Evolutionary conservation across 164 flowering plant species (phyloP).

Genomic region (Stephania yunnanensis): DNA sequence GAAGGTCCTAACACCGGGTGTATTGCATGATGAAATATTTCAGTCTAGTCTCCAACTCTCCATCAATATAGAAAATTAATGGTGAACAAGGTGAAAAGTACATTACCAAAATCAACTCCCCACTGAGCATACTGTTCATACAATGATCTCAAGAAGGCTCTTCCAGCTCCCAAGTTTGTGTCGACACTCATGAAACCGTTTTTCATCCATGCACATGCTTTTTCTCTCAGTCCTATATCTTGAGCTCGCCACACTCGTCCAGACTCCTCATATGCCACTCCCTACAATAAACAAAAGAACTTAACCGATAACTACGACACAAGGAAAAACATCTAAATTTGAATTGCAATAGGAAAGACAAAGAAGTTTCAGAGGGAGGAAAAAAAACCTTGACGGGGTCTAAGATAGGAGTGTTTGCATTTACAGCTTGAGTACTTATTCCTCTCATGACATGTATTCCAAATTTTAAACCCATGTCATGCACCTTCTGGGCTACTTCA

Average conservation of each 20-base stretch:
- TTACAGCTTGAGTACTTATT: slow-evolving; percentile 75
- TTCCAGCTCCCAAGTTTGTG: slow-evolving; percentile 64
- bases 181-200: slow-evolving; percentile 93
- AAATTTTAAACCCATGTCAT: slow-evolving; percentile 80
- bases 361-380: not conserved
- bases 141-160: slow-evolving; percentile 82
- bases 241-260: slow-evolving; percentile 67
- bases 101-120: slow-evolving; percentile 93
- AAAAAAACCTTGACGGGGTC: slow-evolving; percentile 51
- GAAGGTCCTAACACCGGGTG: not conserved
- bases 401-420: slow-evolving; percentile 84
- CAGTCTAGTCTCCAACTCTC: too few relatives aligned
- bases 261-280: slow-evolving; percentile 50
- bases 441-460: slow-evolving; percentile 99
- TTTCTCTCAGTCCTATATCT: slow-evolving; percentile 65
- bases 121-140: slow-evolving; percentile 84
- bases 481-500: slow-evolving; percentile 68
- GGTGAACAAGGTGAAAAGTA: not conserved
- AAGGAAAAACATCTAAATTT: too few relatives aligned
- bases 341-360: too few relatives aligned
- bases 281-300: slow-evolving; percentile 33
- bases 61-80: not conserved
- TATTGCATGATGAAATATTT: too few relatives aligned
- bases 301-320: not conserved
- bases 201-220: slow-evolving; percentile 82